These are phyloP conservation scores for Graphilbum fragrans DNA, from an alignment of 2,329 filamentous ascomycete species.

Conservation along the genomic window DNA sequence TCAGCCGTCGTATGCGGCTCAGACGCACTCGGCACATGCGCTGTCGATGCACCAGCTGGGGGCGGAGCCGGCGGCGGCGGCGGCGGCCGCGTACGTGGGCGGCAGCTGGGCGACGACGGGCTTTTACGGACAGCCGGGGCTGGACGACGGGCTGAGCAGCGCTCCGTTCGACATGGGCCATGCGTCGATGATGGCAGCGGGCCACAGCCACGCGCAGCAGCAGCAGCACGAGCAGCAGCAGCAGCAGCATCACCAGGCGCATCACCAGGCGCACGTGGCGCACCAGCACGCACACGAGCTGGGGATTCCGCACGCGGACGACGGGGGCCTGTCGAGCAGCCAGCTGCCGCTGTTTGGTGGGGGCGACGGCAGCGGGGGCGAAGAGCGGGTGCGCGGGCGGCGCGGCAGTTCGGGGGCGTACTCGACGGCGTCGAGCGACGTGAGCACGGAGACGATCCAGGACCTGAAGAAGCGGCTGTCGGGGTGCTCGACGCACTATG, in stretches of 20 bases:
- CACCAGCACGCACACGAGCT: neutral
- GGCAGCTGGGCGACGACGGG: constrained; percentile 6
- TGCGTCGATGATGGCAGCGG: neutral
- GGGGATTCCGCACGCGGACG: neutral
- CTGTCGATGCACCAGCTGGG: constrained; percentile 2
- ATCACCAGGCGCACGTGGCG: constrained; percentile 2
- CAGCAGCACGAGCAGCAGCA: neutral
- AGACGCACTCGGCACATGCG: too few relatives aligned
- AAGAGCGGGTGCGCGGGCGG: constrained; percentile 6
- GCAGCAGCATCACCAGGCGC: constrained; percentile 1
- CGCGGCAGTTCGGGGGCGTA: constrained; percentile 8
- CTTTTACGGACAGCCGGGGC: constrained; percentile 4
- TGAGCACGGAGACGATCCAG: constrained; percentile 14
- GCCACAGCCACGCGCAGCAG: neutral
- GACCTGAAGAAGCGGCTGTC: constrained; percentile 23
- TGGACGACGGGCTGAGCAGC: constrained; percentile 1
- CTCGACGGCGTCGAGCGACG: constrained; percentile 11
- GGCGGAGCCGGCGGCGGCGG: neutral
- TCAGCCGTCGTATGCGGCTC: constrained; percentile 2
- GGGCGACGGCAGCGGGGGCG: too few relatives aligned
- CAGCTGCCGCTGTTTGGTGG: constrained; percentile 6
- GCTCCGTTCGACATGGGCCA: constrained; percentile 3
- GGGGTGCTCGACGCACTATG: constrained; percentile 17
- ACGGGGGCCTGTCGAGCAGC: constrained; percentile 4
- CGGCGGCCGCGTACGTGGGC: neutral